These are phyloP conservation scores for Trichomonas tenax DNA, from an alignment of 208 protist species.

Conservation along the genomic window DNA sequence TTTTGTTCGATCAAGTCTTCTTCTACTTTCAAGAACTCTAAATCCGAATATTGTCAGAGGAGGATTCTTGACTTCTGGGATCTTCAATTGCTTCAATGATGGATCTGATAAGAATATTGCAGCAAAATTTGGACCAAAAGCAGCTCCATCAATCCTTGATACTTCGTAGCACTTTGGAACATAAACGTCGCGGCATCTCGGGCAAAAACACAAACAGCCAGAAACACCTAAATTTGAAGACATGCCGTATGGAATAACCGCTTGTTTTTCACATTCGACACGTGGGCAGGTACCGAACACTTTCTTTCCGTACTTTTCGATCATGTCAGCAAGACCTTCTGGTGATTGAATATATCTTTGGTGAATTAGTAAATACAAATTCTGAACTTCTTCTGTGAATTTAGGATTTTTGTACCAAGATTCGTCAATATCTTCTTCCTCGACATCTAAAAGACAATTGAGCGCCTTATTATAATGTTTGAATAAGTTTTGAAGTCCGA, in stretches of 20 bases:
- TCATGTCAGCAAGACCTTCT: not conserved
- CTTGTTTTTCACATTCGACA: not conserved
- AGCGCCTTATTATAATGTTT: too few relatives aligned
- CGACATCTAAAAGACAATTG: too few relatives aligned
- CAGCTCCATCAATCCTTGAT: not conserved
- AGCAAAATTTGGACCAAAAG: not conserved
- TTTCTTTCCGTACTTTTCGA: not conserved
- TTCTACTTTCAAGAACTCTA: too few relatives aligned
- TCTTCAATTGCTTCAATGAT: too few relatives aligned
- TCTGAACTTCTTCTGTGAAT: not conserved
- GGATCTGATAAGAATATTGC: too few relatives aligned
- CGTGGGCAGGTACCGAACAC: not conserved
- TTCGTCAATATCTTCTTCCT: too few relatives aligned
- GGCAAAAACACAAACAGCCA: not conserved
- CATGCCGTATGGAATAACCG: not conserved
- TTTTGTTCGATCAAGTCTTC: too few relatives aligned
- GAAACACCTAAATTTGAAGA: not conserved
- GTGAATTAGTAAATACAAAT: not conserved
- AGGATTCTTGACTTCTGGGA: too few relatives aligned
- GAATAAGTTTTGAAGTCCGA: too few relatives aligned
- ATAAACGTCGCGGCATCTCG: not conserved
- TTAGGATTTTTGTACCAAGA: too few relatives aligned
- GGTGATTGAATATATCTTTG: not conserved
- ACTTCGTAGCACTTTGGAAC: not conserved
- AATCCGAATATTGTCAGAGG: too few relatives aligned